Evolutionary conservation across 768 basidiomycete genomes (phyloP), one percentile per base, ranked within the genome.

Genomic region (Leucocoprinus sp.): DNA sequence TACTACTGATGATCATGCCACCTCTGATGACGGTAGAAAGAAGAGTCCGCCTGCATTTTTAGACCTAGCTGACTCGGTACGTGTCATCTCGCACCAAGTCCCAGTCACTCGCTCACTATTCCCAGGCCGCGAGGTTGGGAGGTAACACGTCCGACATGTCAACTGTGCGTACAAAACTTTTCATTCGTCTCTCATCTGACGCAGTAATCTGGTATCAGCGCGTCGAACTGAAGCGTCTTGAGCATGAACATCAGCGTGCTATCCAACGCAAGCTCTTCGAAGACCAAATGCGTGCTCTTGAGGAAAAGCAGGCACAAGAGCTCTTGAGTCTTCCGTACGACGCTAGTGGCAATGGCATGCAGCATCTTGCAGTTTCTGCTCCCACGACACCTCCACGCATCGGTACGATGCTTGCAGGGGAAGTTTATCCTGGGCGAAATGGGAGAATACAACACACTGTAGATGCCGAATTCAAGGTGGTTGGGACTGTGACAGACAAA

Each of bases 271-370:
- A 82, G 64, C 66, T 89, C 57, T 98, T 97, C 63, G 93, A 98
- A 65, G 90, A 95, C 56, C 92, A 96, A 67, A 96, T 96, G 93
- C 84, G 85, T 45, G 81, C 75, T 43, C 76, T 98, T 52, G 93
- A 97, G 67, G 83, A 85, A 52, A 83, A 91, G 62, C 93, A 98
- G 65, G 82, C 80, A 9, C 83, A 86, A 53, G 88, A 92, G 60
- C 74, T 92, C 29, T 78, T 93, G 57, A 76, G 64, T 53, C 74
- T 90, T 55, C 84, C 85, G 27, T 77, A 75, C 58, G 83, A 85
- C 50, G 52, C 74, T n/a, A 66, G 66, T 39, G 66, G 67, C 34
- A 70, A 70, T 48, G 65, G 68, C 40, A 64, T 83, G 19, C 82
- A 84, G 57, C 85, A 89, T 56, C 63, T 92, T 37, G 90, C 92